phyloP scores from a whole-genome alignment of 2,329 filamentous ascomycete species.

The Colletotrichum graminicola region DNA sequence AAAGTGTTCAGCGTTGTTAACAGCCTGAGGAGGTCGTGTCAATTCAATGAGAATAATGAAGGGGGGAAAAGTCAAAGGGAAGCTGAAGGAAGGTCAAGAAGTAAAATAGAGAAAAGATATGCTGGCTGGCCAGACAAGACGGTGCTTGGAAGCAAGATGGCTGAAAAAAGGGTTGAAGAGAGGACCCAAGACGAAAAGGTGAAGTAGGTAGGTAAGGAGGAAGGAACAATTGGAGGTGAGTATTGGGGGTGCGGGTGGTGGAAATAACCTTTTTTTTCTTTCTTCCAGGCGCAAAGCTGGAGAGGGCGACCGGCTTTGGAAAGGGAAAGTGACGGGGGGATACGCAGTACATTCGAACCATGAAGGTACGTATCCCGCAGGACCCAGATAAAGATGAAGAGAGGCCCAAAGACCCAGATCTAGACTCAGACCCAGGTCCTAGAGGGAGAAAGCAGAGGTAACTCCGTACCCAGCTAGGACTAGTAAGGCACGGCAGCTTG shows the following conservation, averaged over 20 bases:
- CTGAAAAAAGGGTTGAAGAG: constrained; percentile 19
- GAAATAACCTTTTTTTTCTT: constrained; percentile 54
- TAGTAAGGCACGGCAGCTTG: constrained; percentile 23
- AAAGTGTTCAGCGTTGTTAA: constrained; percentile 11
- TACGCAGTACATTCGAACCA: constrained; percentile 5
- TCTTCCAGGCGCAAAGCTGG: constrained; percentile 53
- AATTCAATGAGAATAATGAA: constrained; percentile 23
- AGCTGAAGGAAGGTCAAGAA: constrained; percentile 44
- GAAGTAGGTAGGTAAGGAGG: constrained; percentile 34
- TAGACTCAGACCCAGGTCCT: constrained; percentile 16
- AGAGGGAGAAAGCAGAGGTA: constrained; percentile 14
- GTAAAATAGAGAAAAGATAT: constrained; percentile 44
- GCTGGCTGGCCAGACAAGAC: constrained; percentile 41
- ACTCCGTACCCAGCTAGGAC: constrained; percentile 21
- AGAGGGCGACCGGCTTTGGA: constrained; percentile 52
- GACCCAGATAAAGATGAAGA: constrained; percentile 8
- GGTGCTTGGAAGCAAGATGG: constrained; percentile 24
- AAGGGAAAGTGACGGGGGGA: constrained; percentile 43
- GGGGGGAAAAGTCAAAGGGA: constrained; percentile 29
- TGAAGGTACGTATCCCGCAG: constrained; percentile 6
- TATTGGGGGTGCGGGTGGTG: constrained; percentile 45
- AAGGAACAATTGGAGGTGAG: constrained; percentile 19
- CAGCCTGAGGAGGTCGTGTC: neutral
- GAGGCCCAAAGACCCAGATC: constrained; percentile 21
- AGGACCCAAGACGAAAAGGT: constrained; percentile 19